Base-by-base conservation (phyloP, 2,329 filamentous ascomycete species). In the Fusarium solani-melongenae region DNA sequence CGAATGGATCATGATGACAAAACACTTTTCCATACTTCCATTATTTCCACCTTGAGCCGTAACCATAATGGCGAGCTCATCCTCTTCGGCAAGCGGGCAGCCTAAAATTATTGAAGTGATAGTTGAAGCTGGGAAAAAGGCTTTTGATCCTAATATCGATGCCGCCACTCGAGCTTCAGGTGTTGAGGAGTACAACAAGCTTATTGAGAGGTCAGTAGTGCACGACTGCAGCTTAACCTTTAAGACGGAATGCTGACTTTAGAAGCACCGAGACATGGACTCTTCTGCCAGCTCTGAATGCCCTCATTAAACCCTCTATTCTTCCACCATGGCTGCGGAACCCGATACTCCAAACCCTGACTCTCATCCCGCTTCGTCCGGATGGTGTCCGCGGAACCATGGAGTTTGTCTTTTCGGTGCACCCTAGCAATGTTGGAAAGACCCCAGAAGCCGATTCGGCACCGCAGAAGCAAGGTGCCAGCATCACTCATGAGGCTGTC, bases 401-500 rank as follows among this genome's bases (percentile, higher is more conserved):
- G 69, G 92, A 94, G 77, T 94, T 94, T 77, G 86, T 94, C 38
- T 92, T 93, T 66, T 88, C 91, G 1, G 90, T 93, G 8, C 92
- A 93, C 69, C 89, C 92, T 0, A 86, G 88, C 69, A 85, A 83
- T 72, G 81, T 82, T 8, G 79, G 83, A 65, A 80, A 81, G 73
- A 62, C 79, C 1, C 81, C 83, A 8, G 85, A 86, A 63, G 82
- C 82, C 17, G 55, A 62, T 1, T 80, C 83, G 3, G 77, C 78
- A 5, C 84, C 87, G 1, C 88, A 89, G 73, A 90, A 88, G 62
- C 83, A 87, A 78, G 90, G 90, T 2, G 88, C 91, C 6, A 88
- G 88, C 46, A 92, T 94, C 64, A 92, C 92, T 0, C 88, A 92
- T 34, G 92, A 94, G 77, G 91, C 91, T 2, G 83, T 94, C 38